phyloP scores from a whole-genome alignment of 2,329 filamentous ascomycete genomes.

The Colletotrichum plurivorum region DNA sequence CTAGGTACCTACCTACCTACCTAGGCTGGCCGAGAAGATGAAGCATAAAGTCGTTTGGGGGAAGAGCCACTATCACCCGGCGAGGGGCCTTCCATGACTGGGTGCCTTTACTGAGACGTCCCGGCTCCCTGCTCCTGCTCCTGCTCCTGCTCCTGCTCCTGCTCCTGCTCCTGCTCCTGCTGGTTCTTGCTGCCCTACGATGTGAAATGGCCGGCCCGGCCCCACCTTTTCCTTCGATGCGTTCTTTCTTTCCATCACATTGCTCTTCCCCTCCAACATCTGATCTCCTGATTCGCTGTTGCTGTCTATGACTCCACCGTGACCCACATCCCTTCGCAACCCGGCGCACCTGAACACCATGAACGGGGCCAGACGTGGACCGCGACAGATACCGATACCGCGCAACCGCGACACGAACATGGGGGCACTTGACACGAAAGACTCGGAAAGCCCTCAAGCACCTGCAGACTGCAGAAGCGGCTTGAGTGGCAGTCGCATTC shows the following conservation, averaged over 20 bases:
- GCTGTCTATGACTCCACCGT: not conserved
- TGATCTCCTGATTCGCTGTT: constrained; percentile 24
- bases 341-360: no score
- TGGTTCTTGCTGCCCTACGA: constrained; percentile 6
- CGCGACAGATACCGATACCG: not conserved
- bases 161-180: not conserved
- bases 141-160: no score
- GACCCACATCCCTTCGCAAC: not conserved
- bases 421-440: no score
- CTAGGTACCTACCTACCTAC: no score
- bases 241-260: constrained; percentile 28
- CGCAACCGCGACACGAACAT: not conserved
- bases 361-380: not conserved
- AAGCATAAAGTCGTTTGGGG: no score
- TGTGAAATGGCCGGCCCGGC: constrained; percentile 3
- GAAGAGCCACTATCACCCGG: no score
- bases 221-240: constrained; percentile 27
- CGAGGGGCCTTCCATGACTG: no score
- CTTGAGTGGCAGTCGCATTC: no score
- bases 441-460: not conserved
- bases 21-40: no score
- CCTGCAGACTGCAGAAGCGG: not conserved
- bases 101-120: no score
- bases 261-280: constrained; percentile 12
- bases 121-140: not conserved